These are phyloP conservation scores for Peronospora belbahrii DNA, from an alignment of 352 stramenopile species.

Conservation along the genomic window DNA sequence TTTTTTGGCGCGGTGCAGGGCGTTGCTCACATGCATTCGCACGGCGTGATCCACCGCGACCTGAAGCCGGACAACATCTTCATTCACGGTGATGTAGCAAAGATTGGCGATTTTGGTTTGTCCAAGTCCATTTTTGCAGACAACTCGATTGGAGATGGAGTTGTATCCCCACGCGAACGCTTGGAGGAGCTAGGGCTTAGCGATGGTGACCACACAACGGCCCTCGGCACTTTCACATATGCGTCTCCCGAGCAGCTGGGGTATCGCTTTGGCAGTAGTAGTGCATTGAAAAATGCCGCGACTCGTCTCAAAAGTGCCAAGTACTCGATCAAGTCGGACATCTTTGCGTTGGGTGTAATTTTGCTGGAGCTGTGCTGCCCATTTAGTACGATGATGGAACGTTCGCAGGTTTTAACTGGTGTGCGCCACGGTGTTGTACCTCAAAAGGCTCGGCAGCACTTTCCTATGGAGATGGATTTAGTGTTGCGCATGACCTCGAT, in stretches of 20 bases:
- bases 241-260: constrained; percentile 82
- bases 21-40: constrained; percentile 69
- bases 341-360: constrained; percentile 78
- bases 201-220: constrained; percentile 63
- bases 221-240: constrained; percentile 77
- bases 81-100: constrained; percentile 50
- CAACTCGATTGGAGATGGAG: constrained; percentile 7
- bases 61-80: constrained; percentile 74
- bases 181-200: constrained; percentile 18
- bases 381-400: constrained; percentile 83
- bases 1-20: constrained; percentile 59
- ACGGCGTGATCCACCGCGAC: constrained; percentile 66
- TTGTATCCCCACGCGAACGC: constrained; percentile 13
- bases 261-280: constrained; percentile 40
- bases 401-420: constrained; percentile 70
- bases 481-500: constrained; percentile 73
- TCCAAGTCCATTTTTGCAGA: constrained; percentile 52
- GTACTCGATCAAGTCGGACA: constrained; percentile 81
- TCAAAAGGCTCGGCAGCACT: constrained; percentile 48
- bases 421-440: constrained; percentile 76
- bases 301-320: constrained; percentile 61
- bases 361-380: constrained; percentile 77
- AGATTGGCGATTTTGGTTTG: constrained; percentile 63
- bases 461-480: constrained; percentile 61
- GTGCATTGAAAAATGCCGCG: constrained; percentile 29